These are phyloP conservation scores for Candida pseudofarinosa DNA, from an alignment of 805 yeast genomes.

Conservation along the genomic window DNA sequence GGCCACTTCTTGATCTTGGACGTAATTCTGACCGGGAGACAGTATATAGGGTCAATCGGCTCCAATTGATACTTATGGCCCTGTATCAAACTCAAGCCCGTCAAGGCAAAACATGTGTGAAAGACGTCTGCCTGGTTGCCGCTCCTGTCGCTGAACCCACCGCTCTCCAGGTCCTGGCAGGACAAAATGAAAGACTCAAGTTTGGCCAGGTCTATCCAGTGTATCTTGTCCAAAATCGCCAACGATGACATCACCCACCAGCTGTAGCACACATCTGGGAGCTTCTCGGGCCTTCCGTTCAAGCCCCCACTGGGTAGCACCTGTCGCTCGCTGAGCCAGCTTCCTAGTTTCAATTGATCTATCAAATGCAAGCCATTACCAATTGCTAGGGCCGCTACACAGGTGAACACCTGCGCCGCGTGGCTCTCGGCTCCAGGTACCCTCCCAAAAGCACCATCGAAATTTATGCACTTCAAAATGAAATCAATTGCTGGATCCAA, in stretches of 20 bases:
- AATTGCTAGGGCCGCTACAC: constrained; percentile 77
- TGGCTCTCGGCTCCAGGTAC: constrained; percentile 95
- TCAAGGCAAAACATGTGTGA: constrained; percentile 86
- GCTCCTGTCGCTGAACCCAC: constrained; percentile 91
- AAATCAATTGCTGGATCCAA: constrained; percentile 63
- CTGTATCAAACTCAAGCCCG: constrained; percentile 80
- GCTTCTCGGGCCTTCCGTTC: constrained; percentile 93
- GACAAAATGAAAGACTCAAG: constrained; percentile 63
- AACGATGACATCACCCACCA: constrained; percentile 94
- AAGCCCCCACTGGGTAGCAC: constrained; percentile 76
- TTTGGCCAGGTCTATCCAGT: constrained; percentile 72
- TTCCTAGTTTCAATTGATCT: constrained; percentile 42
- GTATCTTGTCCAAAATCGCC: constrained; percentile 57
- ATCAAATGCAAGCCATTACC: constrained; percentile 51
- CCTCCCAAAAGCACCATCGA: constrained; percentile 94
- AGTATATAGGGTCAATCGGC: constrained; percentile 80
- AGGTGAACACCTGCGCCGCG: constrained; percentile 86
- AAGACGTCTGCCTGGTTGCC: constrained; percentile 90
- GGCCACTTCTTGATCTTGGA: constrained; percentile 27
- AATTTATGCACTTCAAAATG: constrained; percentile 70
- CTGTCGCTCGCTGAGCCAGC: constrained; percentile 94
- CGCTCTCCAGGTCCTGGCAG: constrained; percentile 73
- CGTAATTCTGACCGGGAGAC: constrained; percentile 62
- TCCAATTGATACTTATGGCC: constrained; percentile 46
- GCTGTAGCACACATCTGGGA: constrained; percentile 96